A percentile compares a stretch with the other conserved stretches of the same genome.
phyloP scores from a whole-genome alignment of 1,139 yeast genomes.

The Protomyces pachydermus region DNA sequence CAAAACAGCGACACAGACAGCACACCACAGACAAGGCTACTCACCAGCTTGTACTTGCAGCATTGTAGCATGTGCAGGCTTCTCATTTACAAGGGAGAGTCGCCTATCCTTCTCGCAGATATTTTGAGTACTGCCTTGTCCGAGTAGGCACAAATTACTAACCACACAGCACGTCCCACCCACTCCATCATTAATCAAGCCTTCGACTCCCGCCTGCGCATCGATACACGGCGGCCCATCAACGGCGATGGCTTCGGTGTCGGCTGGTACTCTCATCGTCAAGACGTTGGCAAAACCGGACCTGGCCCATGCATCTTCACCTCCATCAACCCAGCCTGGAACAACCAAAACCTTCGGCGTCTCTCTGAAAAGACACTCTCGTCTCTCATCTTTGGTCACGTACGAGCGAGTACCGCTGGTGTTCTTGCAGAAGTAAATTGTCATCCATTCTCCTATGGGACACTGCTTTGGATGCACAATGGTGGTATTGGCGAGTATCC shows the following conservation, averaged over 20 bases:
- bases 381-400: constrained; percentile 84
- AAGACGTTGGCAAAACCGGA: constrained; percentile 50
- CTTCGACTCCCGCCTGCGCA: constrained; percentile 78
- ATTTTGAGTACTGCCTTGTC: neutral
- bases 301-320: constrained; percentile 77
- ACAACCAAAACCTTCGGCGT: constrained; percentile 80
- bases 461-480: constrained; percentile 50
- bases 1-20: neutral
- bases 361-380: constrained; percentile 84
- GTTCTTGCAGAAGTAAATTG: constrained; percentile 90
- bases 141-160: neutral
- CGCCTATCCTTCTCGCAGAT: constrained; percentile 16
- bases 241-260: constrained; percentile 99
- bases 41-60: neutral
- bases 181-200: constrained; percentile 50
- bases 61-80: constrained; percentile 19
- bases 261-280: constrained; percentile 69
- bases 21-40: too few relatives aligned
- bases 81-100: constrained; percentile 24
- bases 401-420: constrained; percentile 93
- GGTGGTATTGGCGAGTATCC: constrained; percentile 56
- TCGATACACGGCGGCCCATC: constrained; percentile 81
- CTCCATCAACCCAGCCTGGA: constrained; percentile 97
- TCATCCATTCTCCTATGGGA: constrained; percentile 54
- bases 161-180: constrained; percentile 2